phyloP scores from a whole-genome alignment of 164 flowering plant species.

The Magnolia officinalis region DNA sequence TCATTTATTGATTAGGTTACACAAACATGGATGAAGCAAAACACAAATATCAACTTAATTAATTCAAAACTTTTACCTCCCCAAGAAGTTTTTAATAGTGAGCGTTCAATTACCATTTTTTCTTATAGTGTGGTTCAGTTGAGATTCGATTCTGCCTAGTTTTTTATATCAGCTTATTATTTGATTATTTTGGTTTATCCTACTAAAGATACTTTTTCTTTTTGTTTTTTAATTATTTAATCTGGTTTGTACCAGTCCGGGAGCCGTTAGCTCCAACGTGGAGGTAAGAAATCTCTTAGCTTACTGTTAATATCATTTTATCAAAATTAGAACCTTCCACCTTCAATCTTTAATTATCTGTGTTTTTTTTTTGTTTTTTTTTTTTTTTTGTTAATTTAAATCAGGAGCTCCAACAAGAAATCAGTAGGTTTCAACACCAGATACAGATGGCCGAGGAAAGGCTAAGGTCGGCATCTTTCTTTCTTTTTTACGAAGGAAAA shows the following conservation, averaged over 20 bases:
- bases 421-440: slow-evolving; percentile 34
- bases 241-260: slow-evolving; percentile 30
- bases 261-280: slow-evolving; percentile 30
- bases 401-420: slow-evolving; percentile 51
- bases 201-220: not conserved
- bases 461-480: slow-evolving; percentile 19
- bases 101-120: no score
- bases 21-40: no score
- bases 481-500: not conserved
- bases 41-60: no score
- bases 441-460: slow-evolving; percentile 35
- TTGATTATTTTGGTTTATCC: no score
- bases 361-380: not conserved
- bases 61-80: no score
- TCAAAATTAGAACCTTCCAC: not conserved
- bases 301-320: not conserved
- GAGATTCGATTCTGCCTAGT: no score
- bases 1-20: no score
- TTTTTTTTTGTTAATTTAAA: not conserved
- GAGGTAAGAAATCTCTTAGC: slow-evolving; percentile 26
- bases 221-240: not conserved
- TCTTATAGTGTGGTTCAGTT: no score
- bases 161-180: no score
- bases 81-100: no score
- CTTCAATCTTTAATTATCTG: not conserved